Evolutionary conservation across 1,284 basidiomycete species (phyloP).

Genomic region (Fomitopsis pinicola): DNA sequence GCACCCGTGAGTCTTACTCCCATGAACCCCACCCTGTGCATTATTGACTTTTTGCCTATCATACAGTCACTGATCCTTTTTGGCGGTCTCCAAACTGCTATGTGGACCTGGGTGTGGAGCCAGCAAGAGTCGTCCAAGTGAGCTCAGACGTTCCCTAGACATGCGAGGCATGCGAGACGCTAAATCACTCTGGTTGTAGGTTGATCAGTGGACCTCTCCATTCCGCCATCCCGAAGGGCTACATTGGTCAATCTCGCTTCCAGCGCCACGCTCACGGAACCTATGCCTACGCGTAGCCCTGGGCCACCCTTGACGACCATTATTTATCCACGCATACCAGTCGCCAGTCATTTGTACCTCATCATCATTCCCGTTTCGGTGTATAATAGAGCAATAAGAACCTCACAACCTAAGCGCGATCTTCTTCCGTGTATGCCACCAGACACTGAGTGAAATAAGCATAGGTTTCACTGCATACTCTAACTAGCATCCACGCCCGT

Average conservation of each 20-base stretch:
- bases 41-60: not conserved
- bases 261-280: slow-evolving; percentile 9
- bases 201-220: slow-evolving; percentile 18
- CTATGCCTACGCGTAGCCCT: slow-evolving; percentile 4
- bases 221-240: slow-evolving; percentile 23
- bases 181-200: slow-evolving; percentile 5
- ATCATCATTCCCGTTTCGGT: not conserved
- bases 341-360: not conserved
- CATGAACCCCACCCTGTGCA: not conserved
- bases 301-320: not conserved
- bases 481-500: slow-evolving; percentile 18
- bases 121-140: slow-evolving; percentile 24
- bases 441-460: not conserved
- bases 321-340: not conserved
- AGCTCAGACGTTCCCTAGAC: not conserved
- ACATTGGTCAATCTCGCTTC: slow-evolving; percentile 19
- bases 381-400: slow-evolving; percentile 1
- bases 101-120: slow-evolving; percentile 19
- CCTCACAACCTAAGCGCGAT: too few species aligned
- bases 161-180: not conserved
- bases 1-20: slow-evolving; percentile 17
- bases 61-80: slow-evolving; percentile 23
- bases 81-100: slow-evolving; percentile 19
- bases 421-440: too few species aligned
- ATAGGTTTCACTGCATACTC: not conserved